These are phyloP conservation scores for Austropuccinia psidii DNA, from an alignment of 1,284 basidiomycete genomes.

Conservation along the genomic window DNA sequence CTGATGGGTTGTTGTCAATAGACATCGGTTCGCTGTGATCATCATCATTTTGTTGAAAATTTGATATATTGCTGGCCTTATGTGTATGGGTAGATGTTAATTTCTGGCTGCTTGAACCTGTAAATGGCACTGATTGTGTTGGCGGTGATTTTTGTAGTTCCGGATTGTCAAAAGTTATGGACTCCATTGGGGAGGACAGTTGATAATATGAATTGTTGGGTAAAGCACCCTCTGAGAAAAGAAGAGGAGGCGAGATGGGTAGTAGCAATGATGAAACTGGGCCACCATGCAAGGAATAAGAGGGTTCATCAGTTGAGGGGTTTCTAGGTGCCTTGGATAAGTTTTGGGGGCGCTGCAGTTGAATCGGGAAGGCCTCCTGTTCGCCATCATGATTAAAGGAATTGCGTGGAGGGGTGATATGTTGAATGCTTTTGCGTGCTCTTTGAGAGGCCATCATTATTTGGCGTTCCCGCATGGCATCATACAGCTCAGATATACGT, in stretches of 20 bases:
- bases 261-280: neutral
- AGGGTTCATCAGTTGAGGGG: neutral
- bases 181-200: neutral
- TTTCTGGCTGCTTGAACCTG: too few species aligned
- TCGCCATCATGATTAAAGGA: neutral
- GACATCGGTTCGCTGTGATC: neutral
- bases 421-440: neutral
- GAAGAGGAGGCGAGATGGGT: constrained; percentile 17
- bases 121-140: too few species aligned
- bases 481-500: neutral
- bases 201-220: neutral
- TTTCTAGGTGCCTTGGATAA: neutral
- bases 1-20: neutral
- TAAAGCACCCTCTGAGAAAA: neutral
- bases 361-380: neutral
- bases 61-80: too few species aligned
- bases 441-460: neutral
- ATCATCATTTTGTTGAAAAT: neutral
- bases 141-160: neutral
- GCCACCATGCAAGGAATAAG: neutral
- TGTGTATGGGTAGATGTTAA: neutral
- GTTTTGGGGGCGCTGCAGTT: neutral
- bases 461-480: neutral
- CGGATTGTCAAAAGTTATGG: neutral
- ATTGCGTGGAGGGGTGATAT: too few species aligned